Conservation (phyloP, 305 asterid genomes). For the Plantago coronopus region DNA sequence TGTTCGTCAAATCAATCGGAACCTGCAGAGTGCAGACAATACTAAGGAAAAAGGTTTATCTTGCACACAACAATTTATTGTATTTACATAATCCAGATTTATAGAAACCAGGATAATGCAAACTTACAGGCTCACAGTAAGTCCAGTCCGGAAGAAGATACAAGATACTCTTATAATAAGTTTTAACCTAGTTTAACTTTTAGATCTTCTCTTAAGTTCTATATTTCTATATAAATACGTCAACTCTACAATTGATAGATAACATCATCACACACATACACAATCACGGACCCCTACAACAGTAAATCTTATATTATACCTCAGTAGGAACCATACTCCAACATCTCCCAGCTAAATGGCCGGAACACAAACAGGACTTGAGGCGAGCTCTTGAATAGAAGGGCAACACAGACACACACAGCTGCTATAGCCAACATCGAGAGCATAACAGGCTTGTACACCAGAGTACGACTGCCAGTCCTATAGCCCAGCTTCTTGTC, state of each 20-base stretch:
- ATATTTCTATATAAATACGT: conserved; percentile 23
- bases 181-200: conserved; percentile 7
- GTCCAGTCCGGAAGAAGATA: background rate
- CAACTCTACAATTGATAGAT: conserved; percentile 32
- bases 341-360: conserved; percentile 78
- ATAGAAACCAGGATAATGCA: conserved; percentile 1
- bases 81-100: background rate
- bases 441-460: conserved; percentile 61
- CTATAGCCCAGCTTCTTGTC: conserved; percentile 35
- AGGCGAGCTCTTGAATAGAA: conserved; percentile 69
- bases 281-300: conserved; percentile 6
- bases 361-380: conserved; percentile 50
- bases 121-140: background rate
- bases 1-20: too few relatives aligned
- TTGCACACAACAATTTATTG: background rate
- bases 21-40: too few relatives aligned
- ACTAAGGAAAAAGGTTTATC: background rate
- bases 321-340: conserved; percentile 64
- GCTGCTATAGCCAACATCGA: conserved; percentile 80
- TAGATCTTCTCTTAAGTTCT: conserved; percentile 10
- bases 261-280: conserved; percentile 18
- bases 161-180: conserved; percentile 3
- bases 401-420: conserved; percentile 79
- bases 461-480: conserved; percentile 35
- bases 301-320: conserved; percentile 12